Conservation (phyloP, 495 filamentous ascomycete species). For the Trichoderma gamsii region DNA sequence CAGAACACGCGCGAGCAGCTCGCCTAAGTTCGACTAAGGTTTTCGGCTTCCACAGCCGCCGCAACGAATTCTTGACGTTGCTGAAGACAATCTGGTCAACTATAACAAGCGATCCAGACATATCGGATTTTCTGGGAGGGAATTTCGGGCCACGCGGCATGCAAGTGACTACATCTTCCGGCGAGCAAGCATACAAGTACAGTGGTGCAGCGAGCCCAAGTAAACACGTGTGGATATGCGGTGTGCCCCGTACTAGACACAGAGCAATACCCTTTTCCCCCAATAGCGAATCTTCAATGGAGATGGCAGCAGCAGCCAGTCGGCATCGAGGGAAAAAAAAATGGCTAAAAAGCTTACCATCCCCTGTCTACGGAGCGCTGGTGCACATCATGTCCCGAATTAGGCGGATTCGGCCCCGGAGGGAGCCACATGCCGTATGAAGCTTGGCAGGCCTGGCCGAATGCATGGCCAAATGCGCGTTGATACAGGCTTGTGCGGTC, state of each 20-base stretch:
- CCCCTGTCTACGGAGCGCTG: conserved; percentile 8
- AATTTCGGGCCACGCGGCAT: conserved; percentile 12
- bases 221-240: conserved; percentile 3
- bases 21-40: neutral
- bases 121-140: neutral
- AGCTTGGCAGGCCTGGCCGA: neutral
- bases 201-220: neutral
- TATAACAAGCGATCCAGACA: neutral
- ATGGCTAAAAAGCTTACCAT: conserved; percentile 15
- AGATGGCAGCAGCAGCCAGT: neutral
- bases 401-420: conserved; percentile 17
- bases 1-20: neutral
- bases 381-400: conserved; percentile 27
- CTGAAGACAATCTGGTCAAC: neutral
- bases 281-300: neutral
- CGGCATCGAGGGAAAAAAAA: conserved; percentile 1
- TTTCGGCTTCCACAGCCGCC: neutral
- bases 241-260: neutral
- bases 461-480: neutral
- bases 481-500: neutral
- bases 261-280: neutral
- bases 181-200: neutral
- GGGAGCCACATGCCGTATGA: conserved; percentile 17
- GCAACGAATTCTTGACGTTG: neutral
- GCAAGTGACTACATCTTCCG: conserved; percentile 1